Percentiles rank a stretch among this genome's conserved stretches.
phyloP scores from a whole-genome alignment of 2,329 filamentous ascomycete species.

The Fusarium sp. region DNA sequence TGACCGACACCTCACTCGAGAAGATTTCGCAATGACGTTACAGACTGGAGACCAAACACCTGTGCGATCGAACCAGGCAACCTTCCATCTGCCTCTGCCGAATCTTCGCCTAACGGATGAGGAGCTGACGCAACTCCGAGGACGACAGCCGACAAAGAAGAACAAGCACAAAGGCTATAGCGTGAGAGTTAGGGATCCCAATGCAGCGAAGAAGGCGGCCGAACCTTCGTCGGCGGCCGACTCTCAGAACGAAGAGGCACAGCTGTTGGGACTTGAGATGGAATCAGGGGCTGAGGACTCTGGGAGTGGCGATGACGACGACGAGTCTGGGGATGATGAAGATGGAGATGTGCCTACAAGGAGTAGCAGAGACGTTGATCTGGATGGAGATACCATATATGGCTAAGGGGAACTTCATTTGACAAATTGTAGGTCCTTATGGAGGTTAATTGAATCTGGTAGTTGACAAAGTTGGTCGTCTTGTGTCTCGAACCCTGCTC shows the following conservation, averaged over 20 bases:
- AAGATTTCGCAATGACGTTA: slow-evolving; percentile 52
- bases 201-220: slow-evolving; percentile 30
- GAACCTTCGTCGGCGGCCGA: slow-evolving; percentile 32
- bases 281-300: slow-evolving; percentile 44
- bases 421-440: neutral
- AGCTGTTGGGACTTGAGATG: slow-evolving; percentile 37
- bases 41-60: slow-evolving; percentile 52
- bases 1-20: slow-evolving; percentile 60
- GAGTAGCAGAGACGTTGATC: slow-evolving; percentile 6
- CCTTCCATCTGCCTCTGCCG: slow-evolving; percentile 50
- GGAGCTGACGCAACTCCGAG: slow-evolving; percentile 51
- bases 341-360: slow-evolving; percentile 33
- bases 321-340: slow-evolving; percentile 43
- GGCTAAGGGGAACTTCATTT: neutral
- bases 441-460: neutral
- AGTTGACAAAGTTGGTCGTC: neutral
- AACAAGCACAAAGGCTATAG: slow-evolving; percentile 52
- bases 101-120: slow-evolving; percentile 52
- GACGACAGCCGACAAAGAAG: slow-evolving; percentile 51
- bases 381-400: slow-evolving; percentile 27
- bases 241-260: slow-evolving; percentile 41
- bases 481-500: neutral
- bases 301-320: slow-evolving; percentile 44
- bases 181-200: slow-evolving; percentile 46
- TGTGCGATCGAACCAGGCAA: slow-evolving; percentile 45